A percentile compares a stretch with the other conserved stretches of the same genome.
Evolutionary conservation across 2,329 filamentous ascomycete species (phyloP).

Genomic region (Emergomyces orientalis): DNA sequence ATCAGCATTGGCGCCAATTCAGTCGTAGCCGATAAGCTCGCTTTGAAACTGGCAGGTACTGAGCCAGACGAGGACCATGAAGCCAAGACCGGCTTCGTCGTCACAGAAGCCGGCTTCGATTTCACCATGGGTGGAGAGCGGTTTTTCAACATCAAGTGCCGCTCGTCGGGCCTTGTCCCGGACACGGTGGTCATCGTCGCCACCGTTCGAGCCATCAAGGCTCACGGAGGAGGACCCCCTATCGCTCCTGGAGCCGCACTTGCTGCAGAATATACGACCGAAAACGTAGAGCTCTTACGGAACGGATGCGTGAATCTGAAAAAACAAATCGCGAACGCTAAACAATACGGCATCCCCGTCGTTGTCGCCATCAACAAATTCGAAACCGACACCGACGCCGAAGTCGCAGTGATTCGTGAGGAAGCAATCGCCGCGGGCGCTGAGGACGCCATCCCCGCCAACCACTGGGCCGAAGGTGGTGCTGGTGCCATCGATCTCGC

Average conservation of each 20-base stretch:
- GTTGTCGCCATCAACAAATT: slow-evolving; percentile 98
- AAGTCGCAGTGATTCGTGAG: slow-evolving; percentile 79
- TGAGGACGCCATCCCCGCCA: slow-evolving; percentile 84
- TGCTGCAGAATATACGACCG: slow-evolving; percentile 79
- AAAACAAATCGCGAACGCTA: slow-evolving; percentile 91
- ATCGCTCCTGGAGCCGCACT: slow-evolving; percentile 80
- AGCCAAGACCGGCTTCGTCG: slow-evolving; percentile 78
- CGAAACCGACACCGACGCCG: slow-evolving; percentile 83
- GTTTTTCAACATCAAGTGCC: slow-evolving; percentile 99
- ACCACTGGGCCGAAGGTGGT: slow-evolving; percentile 95
- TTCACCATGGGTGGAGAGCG: slow-evolving; percentile 99
- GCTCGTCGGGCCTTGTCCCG: slow-evolving; percentile 81
- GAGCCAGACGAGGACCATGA: slow-evolving; percentile 81
- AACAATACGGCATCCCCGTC: slow-evolving; percentile 80
- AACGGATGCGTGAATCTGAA: slow-evolving; percentile 86
- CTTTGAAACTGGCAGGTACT: slow-evolving; percentile 88
- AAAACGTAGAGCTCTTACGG: slow-evolving; percentile 86
- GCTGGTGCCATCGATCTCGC: slow-evolving; percentile 83
- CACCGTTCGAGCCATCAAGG: slow-evolving; percentile 90
- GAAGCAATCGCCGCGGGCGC: slow-evolving; percentile 87
- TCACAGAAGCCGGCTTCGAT: slow-evolving; percentile 96
- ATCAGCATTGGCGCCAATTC: slow-evolving; percentile 97
- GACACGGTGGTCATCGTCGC: slow-evolving; percentile 93
- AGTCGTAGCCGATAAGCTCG: slow-evolving; percentile 87
- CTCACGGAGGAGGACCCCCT: slow-evolving; percentile 91